Conservation (phyloP, 257 asterid species). For the Jacaranda copaia region DNA sequence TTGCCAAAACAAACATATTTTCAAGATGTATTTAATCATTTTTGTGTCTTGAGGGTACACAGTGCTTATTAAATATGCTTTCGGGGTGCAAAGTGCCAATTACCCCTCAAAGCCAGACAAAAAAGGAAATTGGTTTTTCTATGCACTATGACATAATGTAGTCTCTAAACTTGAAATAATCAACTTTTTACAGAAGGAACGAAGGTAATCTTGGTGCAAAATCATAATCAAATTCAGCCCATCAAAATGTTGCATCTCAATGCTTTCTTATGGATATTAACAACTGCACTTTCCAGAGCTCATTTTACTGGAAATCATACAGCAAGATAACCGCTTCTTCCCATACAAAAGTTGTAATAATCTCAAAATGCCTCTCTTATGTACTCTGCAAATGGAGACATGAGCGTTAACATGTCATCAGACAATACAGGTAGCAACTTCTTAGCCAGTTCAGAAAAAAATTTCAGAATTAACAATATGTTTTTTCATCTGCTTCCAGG, state of each 20-base stretch:
- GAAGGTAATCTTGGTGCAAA: neutral
- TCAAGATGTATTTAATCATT: no score
- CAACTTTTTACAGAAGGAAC: neutral
- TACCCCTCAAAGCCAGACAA: no score
- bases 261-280: neutral
- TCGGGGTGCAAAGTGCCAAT: no score
- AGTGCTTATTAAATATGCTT: no score
- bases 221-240: neutral
- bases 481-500: neutral
- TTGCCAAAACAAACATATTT: no score
- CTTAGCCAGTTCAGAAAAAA: neutral
- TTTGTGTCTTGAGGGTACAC: no score
- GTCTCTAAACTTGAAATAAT: neutral
- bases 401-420: conserved; percentile 20
- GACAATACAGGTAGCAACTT: neutral
- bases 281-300: conserved; percentile 9
- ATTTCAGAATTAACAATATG: neutral
- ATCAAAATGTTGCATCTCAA: neutral
- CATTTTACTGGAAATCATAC: conserved; percentile 1
- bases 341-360: neutral
- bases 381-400: conserved; percentile 34
- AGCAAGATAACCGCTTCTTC: neutral
- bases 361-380: neutral
- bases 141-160: neutral
- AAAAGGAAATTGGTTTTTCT: neutral